These are phyloP conservation scores for Chytridium lagenaria DNA, from an alignment of 371 early-diverging fungal genomes.

Conservation along the genomic window DNA sequence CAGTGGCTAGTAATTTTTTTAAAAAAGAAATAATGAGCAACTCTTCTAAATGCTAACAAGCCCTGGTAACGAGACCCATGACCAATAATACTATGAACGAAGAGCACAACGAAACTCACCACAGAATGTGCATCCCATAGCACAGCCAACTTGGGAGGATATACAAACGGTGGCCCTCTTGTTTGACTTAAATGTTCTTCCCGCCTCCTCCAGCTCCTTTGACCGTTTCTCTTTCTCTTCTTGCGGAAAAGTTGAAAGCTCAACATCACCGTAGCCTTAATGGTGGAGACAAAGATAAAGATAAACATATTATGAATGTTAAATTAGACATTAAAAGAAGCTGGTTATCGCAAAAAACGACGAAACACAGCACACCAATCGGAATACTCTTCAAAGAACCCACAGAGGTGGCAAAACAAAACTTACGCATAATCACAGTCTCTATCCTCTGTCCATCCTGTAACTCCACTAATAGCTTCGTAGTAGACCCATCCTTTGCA, in stretches of 20 bases:
- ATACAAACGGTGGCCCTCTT: conserved; percentile 84
- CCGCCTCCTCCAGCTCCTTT: conserved; percentile 31
- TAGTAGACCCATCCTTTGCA: conserved; percentile 55
- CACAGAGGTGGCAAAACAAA: background rate
- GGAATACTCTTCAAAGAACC: conserved; percentile 6
- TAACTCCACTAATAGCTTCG: conserved; percentile 57
- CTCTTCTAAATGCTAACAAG: no score
- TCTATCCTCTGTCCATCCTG: conserved; percentile 59
- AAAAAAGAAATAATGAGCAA: no score
- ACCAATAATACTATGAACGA: no score
- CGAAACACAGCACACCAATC: background rate
- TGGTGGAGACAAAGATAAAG: background rate
- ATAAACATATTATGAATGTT: no score
- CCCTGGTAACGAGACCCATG: no score
- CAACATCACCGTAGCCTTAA: conserved; percentile 52
- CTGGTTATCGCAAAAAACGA: no score
- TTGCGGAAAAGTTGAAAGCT: conserved; percentile 49
- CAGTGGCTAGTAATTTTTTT: conserved; percentile 71
- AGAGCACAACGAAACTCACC: conserved; percentile 38
- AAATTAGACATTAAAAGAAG: no score
- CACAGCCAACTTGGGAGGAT: conserved; percentile 90
- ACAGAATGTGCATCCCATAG: conserved; percentile 87
- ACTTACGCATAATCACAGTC: conserved; percentile 54
- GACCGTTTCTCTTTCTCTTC: conserved; percentile 38
- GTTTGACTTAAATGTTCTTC: conserved; percentile 48